These are phyloP conservation scores for Monosporascus sp. DNA, from an alignment of 2,329 filamentous ascomycete species.

Conservation along the genomic window DNA sequence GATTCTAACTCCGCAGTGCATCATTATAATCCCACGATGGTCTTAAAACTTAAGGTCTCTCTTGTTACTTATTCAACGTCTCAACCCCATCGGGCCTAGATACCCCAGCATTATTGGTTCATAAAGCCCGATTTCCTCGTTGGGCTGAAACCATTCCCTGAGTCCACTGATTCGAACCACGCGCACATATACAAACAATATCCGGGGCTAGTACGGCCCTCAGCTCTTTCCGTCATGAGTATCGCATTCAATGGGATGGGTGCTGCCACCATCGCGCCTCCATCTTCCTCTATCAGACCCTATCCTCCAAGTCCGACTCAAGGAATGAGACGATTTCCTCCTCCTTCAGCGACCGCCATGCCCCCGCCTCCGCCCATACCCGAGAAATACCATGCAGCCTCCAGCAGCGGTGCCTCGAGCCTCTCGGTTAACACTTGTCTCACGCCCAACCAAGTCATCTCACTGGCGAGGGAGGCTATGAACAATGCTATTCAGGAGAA, in stretches of 20 bases:
- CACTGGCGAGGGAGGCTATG: conserved; percentile 62
- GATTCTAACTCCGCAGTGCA: not conserved
- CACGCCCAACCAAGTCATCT: conserved; percentile 59
- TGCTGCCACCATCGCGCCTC: conserved; percentile 22
- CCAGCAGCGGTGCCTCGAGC: conserved; percentile 33
- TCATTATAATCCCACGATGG: not conserved
- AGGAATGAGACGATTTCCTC: conserved; percentile 23
- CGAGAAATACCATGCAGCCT: conserved; percentile 35
- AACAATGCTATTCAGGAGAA: conserved; percentile 62
- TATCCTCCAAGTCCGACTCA: conserved; percentile 22
- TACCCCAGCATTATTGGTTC: not conserved
- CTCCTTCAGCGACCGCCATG: conserved; percentile 28
- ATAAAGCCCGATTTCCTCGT: not conserved
- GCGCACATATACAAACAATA: conserved; percentile 5
- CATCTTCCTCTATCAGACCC: conserved; percentile 21
- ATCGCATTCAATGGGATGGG: conserved; percentile 26
- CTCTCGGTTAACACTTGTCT: conserved; percentile 48
- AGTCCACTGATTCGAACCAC: conserved; percentile 9
- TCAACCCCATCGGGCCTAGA: not conserved
- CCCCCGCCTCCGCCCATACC: conserved; percentile 42
- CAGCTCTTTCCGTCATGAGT: conserved; percentile 15
- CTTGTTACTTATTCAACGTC: not conserved
- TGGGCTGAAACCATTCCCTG: conserved; percentile 14
- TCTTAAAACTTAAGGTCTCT: not conserved
- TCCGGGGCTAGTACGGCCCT: conserved; percentile 1